phyloP scores from a whole-genome alignment of 257 asterid genomes.

The Lycium ferocissimum region DNA sequence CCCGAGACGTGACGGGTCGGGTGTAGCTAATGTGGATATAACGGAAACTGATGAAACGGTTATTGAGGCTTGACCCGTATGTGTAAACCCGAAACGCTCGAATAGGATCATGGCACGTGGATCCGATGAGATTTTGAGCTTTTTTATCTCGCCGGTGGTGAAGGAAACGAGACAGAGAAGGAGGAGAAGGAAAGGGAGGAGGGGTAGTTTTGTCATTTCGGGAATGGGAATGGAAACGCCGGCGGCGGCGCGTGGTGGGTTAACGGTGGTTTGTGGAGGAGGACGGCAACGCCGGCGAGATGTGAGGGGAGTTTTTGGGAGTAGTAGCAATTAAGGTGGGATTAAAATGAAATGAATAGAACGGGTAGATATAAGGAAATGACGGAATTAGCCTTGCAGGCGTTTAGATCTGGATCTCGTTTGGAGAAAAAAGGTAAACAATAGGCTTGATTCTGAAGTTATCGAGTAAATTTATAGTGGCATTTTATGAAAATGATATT shows the following conservation, averaged over 20 bases:
- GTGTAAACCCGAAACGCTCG: constrained; percentile 94
- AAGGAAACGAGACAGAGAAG: constrained; percentile 49
- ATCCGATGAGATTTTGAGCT: constrained; percentile 69
- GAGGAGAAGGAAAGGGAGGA: constrained; percentile 40
- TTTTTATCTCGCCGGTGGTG: constrained; percentile 80
- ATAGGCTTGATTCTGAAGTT: neutral
- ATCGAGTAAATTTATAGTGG: neutral
- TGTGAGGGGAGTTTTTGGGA: neutral
- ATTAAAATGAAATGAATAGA: neutral
- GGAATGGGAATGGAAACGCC: neutral
- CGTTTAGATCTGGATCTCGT: constrained; percentile 23
- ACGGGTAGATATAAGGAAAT: neutral
- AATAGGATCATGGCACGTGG: constrained; percentile 85
- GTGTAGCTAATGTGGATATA: constrained; percentile 43
- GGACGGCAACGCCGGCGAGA: neutral
- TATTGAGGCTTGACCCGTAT: constrained; percentile 69
- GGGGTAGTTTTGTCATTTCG: constrained; percentile 60
- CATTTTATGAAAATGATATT: neutral
- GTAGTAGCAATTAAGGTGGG: neutral
- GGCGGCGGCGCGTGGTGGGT: constrained; percentile 20
- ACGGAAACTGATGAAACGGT: constrained; percentile 65
- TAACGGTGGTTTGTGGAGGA: constrained; percentile 8
- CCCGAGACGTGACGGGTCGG: constrained; percentile 65
- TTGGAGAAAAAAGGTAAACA: neutral
- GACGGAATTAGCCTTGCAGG: constrained; percentile 22